Evolutionary conservation across 2,329 filamentous ascomycete genomes (phyloP), one percentile per base, ranked within the genome.

Genomic region (Colletotrichum somersetense): DNA sequence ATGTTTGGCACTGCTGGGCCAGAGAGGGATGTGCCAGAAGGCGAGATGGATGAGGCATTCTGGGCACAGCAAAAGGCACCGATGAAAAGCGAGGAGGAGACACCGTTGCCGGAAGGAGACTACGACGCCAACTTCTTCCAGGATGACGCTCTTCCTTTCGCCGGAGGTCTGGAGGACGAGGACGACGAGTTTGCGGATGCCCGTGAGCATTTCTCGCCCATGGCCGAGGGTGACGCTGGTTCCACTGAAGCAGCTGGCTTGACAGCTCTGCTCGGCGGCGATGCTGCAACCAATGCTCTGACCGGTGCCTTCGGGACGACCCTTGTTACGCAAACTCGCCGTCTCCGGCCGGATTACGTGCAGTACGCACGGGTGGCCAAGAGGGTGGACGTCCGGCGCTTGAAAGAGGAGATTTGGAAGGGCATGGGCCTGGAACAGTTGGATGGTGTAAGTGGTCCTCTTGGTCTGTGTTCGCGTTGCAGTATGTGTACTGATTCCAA

Each of bases 71-170:
- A 88, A 83, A 93, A 89, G 80, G 91, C 84, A 75, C 88, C 84
- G 63, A 79, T 79, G 76, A 77, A 66, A 70, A 78, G 74, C 67
- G 80, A 80, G 56, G 91, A 92, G 33, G 90, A 90, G 56, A 88
- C 85, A 3, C 87, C 83, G 1, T 81, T 88, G 48, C 87, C 88
- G 3, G 86, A 90, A 76, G 95, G 95, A 73, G 92, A 97, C 79
- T 99, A 98, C 81, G 95, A 98, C 80, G 96, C 96, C 71, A 93
- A 98, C 81, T 99, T 98, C 88, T 99, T 98, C 85, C 92, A 96
- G 77, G 96, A 98, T 78, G 93, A 96, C 76, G 92, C 89, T 1
- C 84, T 95, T 74, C 91, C 91, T 1, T 89, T 94, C 77, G 85
- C 89, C 1, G 91, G 89, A 14, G 90, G 86, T 5, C 85, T 86